phyloP scores from a whole-genome alignment of 2,329 filamentous ascomycete genomes.

The Didymellaceae sp. region DNA sequence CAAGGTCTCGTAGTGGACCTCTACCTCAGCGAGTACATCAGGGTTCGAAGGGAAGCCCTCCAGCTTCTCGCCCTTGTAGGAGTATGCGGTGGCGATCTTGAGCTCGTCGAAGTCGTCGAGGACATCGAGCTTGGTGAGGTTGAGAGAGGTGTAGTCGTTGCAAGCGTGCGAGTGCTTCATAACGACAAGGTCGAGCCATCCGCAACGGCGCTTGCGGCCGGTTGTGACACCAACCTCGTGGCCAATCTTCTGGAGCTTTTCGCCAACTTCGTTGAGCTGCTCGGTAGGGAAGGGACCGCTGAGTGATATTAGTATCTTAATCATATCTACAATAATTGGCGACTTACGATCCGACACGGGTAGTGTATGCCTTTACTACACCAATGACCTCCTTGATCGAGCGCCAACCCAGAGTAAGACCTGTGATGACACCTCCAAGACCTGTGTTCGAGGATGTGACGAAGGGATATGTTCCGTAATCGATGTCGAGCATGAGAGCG shows the following conservation, averaged over 20 bases:
- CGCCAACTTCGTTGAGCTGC: constrained; percentile 63
- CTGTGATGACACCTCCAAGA: constrained; percentile 67
- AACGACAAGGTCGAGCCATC: constrained; percentile 72
- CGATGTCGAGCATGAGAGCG: constrained; percentile 72
- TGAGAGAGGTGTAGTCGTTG: constrained; percentile 71
- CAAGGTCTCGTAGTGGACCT: constrained; percentile 72
- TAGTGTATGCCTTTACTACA: constrained; percentile 73
- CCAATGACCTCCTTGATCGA: constrained; percentile 68
- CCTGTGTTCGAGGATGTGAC: constrained; percentile 67
- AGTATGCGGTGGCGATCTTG: constrained; percentile 77
- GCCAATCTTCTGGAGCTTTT: constrained; percentile 63
- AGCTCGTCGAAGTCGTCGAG: constrained; percentile 77
- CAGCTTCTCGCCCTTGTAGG: constrained; percentile 61
- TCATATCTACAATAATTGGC: neutral
- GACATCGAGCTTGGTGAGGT: constrained; percentile 72
- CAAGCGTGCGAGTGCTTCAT: constrained; percentile 69
- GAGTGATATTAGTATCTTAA: constrained; percentile 37
- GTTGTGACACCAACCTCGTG: constrained; percentile 64
- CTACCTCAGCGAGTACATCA: constrained; percentile 62
- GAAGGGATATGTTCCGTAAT: constrained; percentile 63
- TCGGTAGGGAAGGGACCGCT: constrained; percentile 73
- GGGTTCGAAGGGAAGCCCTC: constrained; percentile 71
- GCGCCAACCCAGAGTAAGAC: constrained; percentile 66
- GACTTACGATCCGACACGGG: constrained; percentile 57
- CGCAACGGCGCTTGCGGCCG: constrained; percentile 66